Evolutionary conservation across 257 asterid genomes (phyloP), one percentile per base, ranked within the genome.

Genomic region (Marsdenia floribunda): DNA sequence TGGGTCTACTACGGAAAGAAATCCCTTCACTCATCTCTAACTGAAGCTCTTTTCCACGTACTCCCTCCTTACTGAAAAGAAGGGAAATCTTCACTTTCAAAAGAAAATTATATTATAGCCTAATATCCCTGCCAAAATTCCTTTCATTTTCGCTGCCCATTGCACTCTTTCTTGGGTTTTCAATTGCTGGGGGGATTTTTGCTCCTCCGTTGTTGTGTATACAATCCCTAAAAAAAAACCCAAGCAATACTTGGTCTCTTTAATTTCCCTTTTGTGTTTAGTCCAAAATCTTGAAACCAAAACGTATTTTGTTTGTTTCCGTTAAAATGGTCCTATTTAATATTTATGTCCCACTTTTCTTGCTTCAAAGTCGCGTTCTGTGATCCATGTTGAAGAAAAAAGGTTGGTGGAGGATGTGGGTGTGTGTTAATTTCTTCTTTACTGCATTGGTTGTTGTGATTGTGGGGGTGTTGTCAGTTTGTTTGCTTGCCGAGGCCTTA

Each of bases 281-380:
- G 70, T 65, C 50, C 37, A 44, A 65, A 65, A 65, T 38, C 70
- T 37, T 65, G 29, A 65, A 65, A 65, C 50, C 14, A 19, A 65
- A 37, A 49, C 29, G 11, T 47, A 35, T 65, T 44, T 63, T 63
- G 69, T 33, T 12, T 16, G 4, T 35, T 21, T 63, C 69, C 42
- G 69, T 63, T 63, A 63, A 15, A 63, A 63, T 65, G 70, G 50
- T 47, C 70, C 29, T 65, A 65, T 65, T 65, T 65, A 65, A 16
- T 65, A 65, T 65, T 65, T 65, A 65, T 65, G 8, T 19, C 70
- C n/a, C 70, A 65, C 3, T 65, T 65, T 65, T 9, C 50, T 65
- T 65, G 6, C 50, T 37, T 65, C 49, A 65, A 65, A 0, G 37
- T 65, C 26, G 29, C 50, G 9, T 19, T 65, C 15, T 18, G 22